phyloP scores from a whole-genome alignment of 73 alveolate species.

The Durusdinium trenchii region DNA sequence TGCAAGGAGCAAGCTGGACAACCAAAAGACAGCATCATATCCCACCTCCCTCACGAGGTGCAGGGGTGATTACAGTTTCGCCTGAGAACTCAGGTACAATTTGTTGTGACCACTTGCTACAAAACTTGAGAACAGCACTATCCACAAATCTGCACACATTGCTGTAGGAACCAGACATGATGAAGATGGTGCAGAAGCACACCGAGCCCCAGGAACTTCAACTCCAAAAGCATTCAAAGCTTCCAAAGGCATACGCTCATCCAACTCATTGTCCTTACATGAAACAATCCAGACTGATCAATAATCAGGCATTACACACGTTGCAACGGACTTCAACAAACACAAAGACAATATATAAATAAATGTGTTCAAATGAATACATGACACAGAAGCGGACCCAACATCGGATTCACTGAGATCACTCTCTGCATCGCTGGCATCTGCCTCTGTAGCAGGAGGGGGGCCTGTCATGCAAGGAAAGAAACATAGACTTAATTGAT shows the following conservation, averaged over 20 bases:
- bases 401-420: background rate
- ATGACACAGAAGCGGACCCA: background rate
- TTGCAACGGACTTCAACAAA: too few species aligned
- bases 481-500: background rate
- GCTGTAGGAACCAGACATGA: background rate
- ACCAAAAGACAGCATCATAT: background rate
- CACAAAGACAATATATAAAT: background rate
- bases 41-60: too few species aligned
- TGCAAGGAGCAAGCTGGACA: too few species aligned
- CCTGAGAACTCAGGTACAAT: too few species aligned
- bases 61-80: too few species aligned
- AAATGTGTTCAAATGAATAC: background rate
- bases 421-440: background rate
- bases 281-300: too few species aligned
- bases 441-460: background rate
- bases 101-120: too few species aligned
- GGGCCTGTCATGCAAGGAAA: background rate
- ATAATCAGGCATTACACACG: too few species aligned
- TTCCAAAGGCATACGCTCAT: background rate
- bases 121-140: too few species aligned
- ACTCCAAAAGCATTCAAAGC: background rate
- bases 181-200: background rate
- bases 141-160: too few species aligned
- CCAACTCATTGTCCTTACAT: too few species aligned
- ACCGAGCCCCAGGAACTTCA: too few species aligned